These are phyloP conservation scores for Sphaerulina musiva DNA, from an alignment of 2,329 filamentous ascomycete species.

Conservation along the genomic window DNA sequence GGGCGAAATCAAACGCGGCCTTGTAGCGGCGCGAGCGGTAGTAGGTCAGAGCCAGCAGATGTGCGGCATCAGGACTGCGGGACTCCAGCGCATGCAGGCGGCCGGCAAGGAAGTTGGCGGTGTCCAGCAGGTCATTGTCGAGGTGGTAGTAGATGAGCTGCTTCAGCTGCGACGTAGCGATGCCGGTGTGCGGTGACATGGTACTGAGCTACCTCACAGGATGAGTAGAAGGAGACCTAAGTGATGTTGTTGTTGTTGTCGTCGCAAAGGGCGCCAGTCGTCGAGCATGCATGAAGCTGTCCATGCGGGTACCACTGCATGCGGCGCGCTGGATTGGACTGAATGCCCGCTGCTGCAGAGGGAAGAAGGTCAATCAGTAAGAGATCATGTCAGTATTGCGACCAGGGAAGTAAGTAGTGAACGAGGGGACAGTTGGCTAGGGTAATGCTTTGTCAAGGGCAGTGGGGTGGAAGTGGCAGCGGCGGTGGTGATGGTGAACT, in stretches of 20 bases:
- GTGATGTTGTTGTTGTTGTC: not conserved
- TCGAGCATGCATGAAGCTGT: not conserved
- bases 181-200: slow-evolving; percentile 51
- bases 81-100: slow-evolving; percentile 78
- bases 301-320: not conserved
- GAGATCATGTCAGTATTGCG: not conserved
- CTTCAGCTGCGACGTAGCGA: slow-evolving; percentile 55
- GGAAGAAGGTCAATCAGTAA: not conserved
- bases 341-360: not conserved
- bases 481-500: too few species aligned
- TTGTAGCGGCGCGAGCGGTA: slow-evolving; percentile 74
- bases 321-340: not conserved
- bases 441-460: too few species aligned
- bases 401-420: too few species aligned
- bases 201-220: not conserved
- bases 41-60: slow-evolving; percentile 79
- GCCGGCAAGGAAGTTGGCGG: slow-evolving; percentile 89
- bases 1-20: slow-evolving; percentile 77
- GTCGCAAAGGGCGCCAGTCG: not conserved
- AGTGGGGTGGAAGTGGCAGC: too few species aligned
- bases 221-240: not conserved
- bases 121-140: slow-evolving; percentile 82
- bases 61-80: slow-evolving; percentile 69
- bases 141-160: slow-evolving; percentile 67
- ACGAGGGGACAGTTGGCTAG: too few species aligned